phyloP scores from a whole-genome alignment of 2,329 filamentous ascomycete species.

The Alternaria sp. region DNA sequence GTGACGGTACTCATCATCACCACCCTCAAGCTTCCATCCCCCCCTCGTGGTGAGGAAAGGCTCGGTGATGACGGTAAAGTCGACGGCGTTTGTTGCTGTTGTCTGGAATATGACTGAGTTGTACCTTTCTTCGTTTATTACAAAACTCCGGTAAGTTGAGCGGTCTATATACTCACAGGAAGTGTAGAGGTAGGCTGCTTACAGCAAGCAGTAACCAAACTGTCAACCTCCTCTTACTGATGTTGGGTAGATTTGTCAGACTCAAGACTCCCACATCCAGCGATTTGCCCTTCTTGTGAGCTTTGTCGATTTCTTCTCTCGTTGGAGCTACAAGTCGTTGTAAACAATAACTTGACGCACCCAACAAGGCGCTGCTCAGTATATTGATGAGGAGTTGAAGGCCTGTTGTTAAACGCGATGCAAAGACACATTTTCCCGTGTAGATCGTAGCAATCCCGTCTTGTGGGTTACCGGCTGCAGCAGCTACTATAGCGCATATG shows the following conservation, averaged over 20 bases:
- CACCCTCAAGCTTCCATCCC: not conserved
- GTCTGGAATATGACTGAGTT: not conserved
- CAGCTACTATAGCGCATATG: not conserved
- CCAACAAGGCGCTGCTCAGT: not conserved
- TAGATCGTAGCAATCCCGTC: not conserved
- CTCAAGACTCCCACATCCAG: not conserved
- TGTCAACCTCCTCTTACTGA: not conserved
- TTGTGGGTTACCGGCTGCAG: not conserved
- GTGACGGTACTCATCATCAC: no score
- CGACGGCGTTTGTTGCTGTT: not conserved
- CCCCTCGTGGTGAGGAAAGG: not conserved
- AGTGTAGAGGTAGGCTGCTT: not conserved
- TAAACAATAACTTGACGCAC: not conserved
- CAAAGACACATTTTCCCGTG: not conserved
- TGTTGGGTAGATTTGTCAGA: not conserved
- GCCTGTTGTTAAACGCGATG: not conserved
- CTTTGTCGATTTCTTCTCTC: not conserved
- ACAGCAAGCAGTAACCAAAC: not conserved
- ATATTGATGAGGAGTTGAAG: not conserved
- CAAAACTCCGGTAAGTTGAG: no score
- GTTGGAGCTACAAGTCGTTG: not conserved
- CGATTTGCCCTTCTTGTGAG: accelerated
- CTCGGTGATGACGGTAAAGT: no score
- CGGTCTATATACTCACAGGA: not conserved
- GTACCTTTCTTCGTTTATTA: not conserved